Conservation (phyloP, 2,329 filamentous ascomycete species). For the Graphilbum ipis-grandicollis region DNA sequence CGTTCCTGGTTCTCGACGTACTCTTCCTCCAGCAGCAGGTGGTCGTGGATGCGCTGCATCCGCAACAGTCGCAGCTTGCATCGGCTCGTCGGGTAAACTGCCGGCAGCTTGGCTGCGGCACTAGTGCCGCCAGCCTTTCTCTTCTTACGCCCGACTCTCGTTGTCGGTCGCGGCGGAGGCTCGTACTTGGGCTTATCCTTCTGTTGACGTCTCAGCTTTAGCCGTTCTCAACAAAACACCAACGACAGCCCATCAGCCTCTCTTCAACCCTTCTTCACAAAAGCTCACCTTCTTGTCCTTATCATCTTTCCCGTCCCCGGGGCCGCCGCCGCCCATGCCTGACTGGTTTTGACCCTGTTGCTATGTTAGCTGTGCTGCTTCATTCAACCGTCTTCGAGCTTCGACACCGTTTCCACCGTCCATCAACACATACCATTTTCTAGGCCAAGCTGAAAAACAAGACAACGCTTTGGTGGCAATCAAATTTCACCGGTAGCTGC, state of each 20-base stretch:
- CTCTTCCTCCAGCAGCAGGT: constrained; percentile 90
- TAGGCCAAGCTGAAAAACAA: neutral
- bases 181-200: constrained; percentile 99
- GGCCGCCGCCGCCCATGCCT: constrained; percentile 56
- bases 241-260: neutral
- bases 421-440: neutral
- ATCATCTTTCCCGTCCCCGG: constrained; percentile 59
- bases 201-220: no score
- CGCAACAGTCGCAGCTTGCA: constrained; percentile 94
- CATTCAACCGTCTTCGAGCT: no score
- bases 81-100: constrained; percentile 85
- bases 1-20: constrained; percentile 99
- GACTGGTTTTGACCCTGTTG: constrained; percentile 75
- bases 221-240: no score
- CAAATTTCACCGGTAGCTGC: no score
- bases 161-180: constrained; percentile 89
- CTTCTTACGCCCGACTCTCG: constrained; percentile 95
- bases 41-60: constrained; percentile 98
- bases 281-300: constrained; percentile 76
- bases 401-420: no score
- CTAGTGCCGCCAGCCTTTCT: constrained; percentile 87
- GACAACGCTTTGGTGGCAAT: no score
- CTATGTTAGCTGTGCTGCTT: no score
- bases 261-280: neutral
- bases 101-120: constrained; percentile 85